Evolutionary conservation across 306 rosid genomes (phyloP).

Genomic region (Gastrolobium villosum): DNA sequence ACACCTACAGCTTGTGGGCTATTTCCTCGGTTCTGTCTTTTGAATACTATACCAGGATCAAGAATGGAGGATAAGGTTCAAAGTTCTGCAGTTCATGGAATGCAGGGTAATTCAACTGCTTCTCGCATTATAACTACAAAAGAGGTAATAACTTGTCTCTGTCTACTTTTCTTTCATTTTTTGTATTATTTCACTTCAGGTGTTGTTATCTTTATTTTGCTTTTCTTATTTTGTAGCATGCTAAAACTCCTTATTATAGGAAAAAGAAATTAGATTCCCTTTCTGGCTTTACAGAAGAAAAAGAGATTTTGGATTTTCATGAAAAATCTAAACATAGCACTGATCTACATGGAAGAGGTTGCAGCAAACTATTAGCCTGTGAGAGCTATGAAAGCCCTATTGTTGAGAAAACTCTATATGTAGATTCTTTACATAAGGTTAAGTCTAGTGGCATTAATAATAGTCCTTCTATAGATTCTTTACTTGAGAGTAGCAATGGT

Average conservation of each 20-base stretch:
- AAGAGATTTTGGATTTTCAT: slow-evolving; percentile 47
- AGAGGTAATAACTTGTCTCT: slow-evolving; percentile 54
- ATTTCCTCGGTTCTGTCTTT: slow-evolving; percentile 66
- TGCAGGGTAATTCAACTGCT: slow-evolving; percentile 56
- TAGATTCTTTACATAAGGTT: slow-evolving; percentile 67
- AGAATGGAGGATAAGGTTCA: slow-evolving; percentile 56
- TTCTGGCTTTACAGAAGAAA: slow-evolving; percentile 46
- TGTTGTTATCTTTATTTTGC: slow-evolving; percentile 27
- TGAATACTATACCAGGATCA: slow-evolving; percentile 68
- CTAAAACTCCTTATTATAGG: slow-evolving; percentile 47
- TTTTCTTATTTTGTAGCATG: slow-evolving; percentile 62
- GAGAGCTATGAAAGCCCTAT: slow-evolving; percentile 58
- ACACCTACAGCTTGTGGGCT: slow-evolving; percentile 61
- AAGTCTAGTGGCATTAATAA: slow-evolving; percentile 53
- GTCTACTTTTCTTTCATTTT: slow-evolving; percentile 1
- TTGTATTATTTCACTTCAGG: slow-evolving; percentile 32
- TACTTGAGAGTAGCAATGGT: slow-evolving; percentile 49
- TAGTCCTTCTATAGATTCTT: slow-evolving; percentile 49
- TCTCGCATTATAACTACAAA: slow-evolving; percentile 55
- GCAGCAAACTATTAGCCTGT: slow-evolving; percentile 41
- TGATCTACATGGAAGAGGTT: slow-evolving; percentile 51
- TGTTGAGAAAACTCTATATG: slow-evolving; percentile 81
- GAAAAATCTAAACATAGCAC: slow-evolving; percentile 53
- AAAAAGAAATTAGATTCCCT: slow-evolving; percentile 47
- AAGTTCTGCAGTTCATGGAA: slow-evolving; percentile 51